phyloP scores from a whole-genome alignment of 371 early-diverging fungal species.

The Syncephalastrum racemosum region DNA sequence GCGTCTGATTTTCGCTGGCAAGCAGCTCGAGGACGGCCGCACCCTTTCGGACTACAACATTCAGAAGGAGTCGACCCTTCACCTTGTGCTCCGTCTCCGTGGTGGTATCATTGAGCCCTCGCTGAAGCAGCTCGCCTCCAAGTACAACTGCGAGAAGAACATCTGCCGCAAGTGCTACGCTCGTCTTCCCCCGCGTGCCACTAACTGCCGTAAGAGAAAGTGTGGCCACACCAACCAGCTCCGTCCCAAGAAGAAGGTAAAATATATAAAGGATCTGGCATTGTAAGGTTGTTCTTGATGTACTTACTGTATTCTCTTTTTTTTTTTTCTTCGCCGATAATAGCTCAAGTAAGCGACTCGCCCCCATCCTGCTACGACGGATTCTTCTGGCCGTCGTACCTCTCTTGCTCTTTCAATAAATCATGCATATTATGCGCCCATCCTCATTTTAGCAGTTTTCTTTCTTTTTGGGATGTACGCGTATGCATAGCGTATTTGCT shows the following conservation, averaged over 20 bases:
- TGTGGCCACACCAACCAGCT: conserved; percentile 98
- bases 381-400: conserved; percentile 4
- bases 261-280: too few species aligned
- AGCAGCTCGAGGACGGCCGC: conserved; percentile 98
- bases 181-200: conserved; percentile 95
- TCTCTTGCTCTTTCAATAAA: conserved; percentile 1
- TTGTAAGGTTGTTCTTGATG: too few species aligned
- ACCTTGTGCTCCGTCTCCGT: conserved; percentile 94
- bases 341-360: conserved; percentile 20
- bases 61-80: conserved; percentile 94
- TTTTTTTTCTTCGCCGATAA: not conserved
- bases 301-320: not conserved
- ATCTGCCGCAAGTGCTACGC: conserved; percentile 99
- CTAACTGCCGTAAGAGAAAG: conserved; percentile 99
- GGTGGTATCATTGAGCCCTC: conserved; percentile 92
- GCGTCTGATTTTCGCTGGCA: conserved; percentile 98
- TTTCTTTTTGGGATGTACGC: too few species aligned
- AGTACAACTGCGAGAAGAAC: conserved; percentile 98
- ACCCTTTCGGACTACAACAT: conserved; percentile 78
- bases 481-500: too few species aligned
- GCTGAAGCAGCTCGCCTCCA: conserved; percentile 90
- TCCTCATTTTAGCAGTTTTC: too few species aligned
- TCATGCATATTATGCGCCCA: too few species aligned
- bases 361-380: too few species aligned
- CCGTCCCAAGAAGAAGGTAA: conserved; percentile 90